Percentiles rank a stretch among this genome's conserved stretches.
Conservation (phyloP, 1,284 basidiomycete genomes). For the Puccinia hordei region DNA sequence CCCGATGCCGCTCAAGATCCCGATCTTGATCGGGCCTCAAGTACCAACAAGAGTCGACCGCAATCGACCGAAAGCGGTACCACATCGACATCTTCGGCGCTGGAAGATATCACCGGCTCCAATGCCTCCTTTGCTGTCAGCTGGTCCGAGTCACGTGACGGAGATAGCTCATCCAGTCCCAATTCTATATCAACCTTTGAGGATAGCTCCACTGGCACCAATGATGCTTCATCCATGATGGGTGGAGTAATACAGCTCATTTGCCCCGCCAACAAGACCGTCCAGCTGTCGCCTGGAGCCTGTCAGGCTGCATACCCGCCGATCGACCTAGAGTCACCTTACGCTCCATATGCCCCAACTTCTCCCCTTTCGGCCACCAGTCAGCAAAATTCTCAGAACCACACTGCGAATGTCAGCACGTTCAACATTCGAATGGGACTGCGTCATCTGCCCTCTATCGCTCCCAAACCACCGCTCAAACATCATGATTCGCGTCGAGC, state of each 20-base stretch:
- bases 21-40: slow-evolving; percentile 14
- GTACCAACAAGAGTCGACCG: background rate
- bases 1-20: slow-evolving; percentile 30
- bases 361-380: slow-evolving; percentile 17
- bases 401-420: background rate
- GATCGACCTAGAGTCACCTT: slow-evolving; percentile 33
- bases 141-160: slow-evolving; percentile 5
- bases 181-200: slow-evolving; percentile 15
- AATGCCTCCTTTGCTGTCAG: slow-evolving; percentile 17
- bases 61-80: background rate
- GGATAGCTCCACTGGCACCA: slow-evolving; percentile 12
- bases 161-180: background rate
- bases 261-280: background rate
- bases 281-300: slow-evolving; percentile 17
- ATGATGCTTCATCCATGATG: background rate
- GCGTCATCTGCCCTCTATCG: slow-evolving; percentile 10
- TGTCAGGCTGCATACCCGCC: slow-evolving; percentile 39
- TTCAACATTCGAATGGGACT: slow-evolving; percentile 24
- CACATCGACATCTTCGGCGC: background rate
- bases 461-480: background rate
- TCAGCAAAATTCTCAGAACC: background rate
- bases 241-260: background rate
- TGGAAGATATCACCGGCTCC: background rate
- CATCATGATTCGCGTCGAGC: background rate
- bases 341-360: slow-evolving; percentile 41